These are phyloP conservation scores for Kazachstania sp. DNA, from an alignment of 1,139 yeast species.

Conservation along the genomic window DNA sequence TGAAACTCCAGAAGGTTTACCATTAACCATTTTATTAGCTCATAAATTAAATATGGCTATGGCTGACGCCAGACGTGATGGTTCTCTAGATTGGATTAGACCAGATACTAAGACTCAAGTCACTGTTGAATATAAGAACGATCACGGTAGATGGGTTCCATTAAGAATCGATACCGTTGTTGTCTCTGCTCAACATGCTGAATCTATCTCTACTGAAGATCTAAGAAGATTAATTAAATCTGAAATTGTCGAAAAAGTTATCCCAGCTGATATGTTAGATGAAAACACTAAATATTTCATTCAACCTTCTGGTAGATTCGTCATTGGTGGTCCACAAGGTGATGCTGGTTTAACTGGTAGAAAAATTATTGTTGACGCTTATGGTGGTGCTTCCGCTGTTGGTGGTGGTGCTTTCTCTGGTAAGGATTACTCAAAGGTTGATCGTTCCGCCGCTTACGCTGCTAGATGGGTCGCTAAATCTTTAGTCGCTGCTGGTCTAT, in stretches of 20 bases:
- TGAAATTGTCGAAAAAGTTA: conserved; percentile 83
- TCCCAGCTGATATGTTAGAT: conserved; percentile 83
- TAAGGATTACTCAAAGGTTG: conserved; percentile 99
- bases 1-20: conserved; percentile 95
- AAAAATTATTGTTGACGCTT: conserved; percentile 98
- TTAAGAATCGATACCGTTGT: conserved; percentile 96
- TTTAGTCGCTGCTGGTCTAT: conserved; percentile 85
- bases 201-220: conserved; percentile 86
- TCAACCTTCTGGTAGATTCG: conserved; percentile 99
- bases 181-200: conserved; percentile 96
- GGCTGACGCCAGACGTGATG: conserved; percentile 96
- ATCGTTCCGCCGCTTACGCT: conserved; percentile 99
- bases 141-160: conserved; percentile 92
- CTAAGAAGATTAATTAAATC: conserved; percentile 68
- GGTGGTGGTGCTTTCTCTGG: conserved; percentile 99
- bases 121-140: conserved; percentile 90
- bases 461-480: conserved; percentile 99
- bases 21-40: conserved; percentile 86
- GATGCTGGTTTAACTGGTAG: conserved; percentile 99
- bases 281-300: conserved; percentile 95
- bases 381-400: conserved; percentile 99
- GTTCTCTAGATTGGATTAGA: conserved; percentile 91
- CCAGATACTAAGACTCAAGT: conserved; percentile 99
- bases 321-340: conserved; percentile 99
- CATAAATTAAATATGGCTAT: conserved; percentile 95